These are phyloP conservation scores for Euphorbia schlechtendalii DNA, from an alignment of 441 rosid genomes.

Conservation along the genomic window DNA sequence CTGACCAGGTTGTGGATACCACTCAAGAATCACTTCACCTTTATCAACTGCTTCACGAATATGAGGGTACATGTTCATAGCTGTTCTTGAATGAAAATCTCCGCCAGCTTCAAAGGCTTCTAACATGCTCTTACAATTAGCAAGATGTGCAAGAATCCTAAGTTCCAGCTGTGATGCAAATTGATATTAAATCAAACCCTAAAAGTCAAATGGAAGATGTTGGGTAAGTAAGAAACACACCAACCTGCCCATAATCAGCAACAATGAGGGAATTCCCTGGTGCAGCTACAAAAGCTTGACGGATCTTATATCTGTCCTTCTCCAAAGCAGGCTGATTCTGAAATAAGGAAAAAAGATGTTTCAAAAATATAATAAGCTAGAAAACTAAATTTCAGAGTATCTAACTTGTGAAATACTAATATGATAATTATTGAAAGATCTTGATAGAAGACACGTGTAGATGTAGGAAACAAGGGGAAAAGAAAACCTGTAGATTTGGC, in stretches of 20 bases:
- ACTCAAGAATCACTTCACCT: constrained; percentile 79
- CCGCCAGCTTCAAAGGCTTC: constrained; percentile 96
- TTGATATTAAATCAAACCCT: constrained; percentile 28
- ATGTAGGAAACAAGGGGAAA: neutral
- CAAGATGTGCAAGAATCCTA: constrained; percentile 95
- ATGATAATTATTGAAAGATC: constrained; percentile 1
- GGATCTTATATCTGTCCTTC: constrained; percentile 97
- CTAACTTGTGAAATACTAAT: neutral
- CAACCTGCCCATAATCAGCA: constrained; percentile 98
- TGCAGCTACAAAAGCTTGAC: constrained; percentile 87
- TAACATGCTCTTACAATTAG: constrained; percentile 92
- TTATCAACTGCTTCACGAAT: constrained; percentile 72
- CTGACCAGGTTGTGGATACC: constrained; percentile 91
- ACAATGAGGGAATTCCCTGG: constrained; percentile 94
- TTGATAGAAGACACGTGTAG: too few relatives aligned
- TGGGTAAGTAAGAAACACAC: constrained; percentile 16
- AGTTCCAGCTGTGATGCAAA: constrained; percentile 76
- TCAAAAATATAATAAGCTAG: too few relatives aligned
- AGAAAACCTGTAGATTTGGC: constrained; percentile 83
- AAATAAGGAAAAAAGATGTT: constrained; percentile 12
- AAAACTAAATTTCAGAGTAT: neutral
- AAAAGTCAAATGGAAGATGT: constrained; percentile 3
- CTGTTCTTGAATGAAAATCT: constrained; percentile 98
- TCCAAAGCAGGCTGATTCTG: constrained; percentile 99
- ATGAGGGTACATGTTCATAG: constrained; percentile 96